Base-by-base conservation (phyloP, 2,329 filamentous ascomycete genomes). In the Arthrobotrys iridis region DNA sequence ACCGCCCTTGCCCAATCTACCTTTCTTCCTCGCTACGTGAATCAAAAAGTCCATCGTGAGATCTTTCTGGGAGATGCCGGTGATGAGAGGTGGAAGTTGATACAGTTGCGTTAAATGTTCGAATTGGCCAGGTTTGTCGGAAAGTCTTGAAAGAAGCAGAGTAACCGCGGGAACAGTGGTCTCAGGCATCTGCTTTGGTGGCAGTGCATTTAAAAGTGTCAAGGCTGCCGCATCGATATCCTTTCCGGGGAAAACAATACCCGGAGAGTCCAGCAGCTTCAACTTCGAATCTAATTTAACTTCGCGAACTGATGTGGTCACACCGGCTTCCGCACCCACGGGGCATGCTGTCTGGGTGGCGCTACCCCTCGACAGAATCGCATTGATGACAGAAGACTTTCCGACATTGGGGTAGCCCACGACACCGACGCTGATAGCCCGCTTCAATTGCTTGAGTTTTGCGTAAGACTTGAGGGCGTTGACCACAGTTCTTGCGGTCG, bases 391-490 rank as follows among this genome's bases (percentile, higher is more conserved):
- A 58, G 93, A 97, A 26, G 93, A 96, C 85, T 97, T 97, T 81
- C 93, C 93, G 73, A 97, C 93, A 82, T 97, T 97, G 79, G 93
- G 93, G 82, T 97, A 97, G 26, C 93, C 93, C 79, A 97, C 96
- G 77, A 97, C 92, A 78, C 93, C 93, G 75, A 97, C 93, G 18
- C 92, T 93, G 79, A 96, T 89, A 62, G 93, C 90, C 66, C 93
- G 90, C 86, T 96, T 96, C 78, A 97, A 85, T 81, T 96, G 90
- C 79, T 91, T 91, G 75, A 87, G 88, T 70, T 92, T 90, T 7
- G 93, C 92, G 81, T 91, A 97, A 45, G 92, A 90, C 85, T 97
- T 97, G 76, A 97, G 88, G 0, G 93, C 92, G 79, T 90, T 92
- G 85, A 97, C 93, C 7, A 97, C 88, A 0, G 92, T 89, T 62